These are phyloP conservation scores for Acanthamoeba lenticulata DNA, from an alignment of 208 protist genomes.

Conservation along the genomic window DNA sequence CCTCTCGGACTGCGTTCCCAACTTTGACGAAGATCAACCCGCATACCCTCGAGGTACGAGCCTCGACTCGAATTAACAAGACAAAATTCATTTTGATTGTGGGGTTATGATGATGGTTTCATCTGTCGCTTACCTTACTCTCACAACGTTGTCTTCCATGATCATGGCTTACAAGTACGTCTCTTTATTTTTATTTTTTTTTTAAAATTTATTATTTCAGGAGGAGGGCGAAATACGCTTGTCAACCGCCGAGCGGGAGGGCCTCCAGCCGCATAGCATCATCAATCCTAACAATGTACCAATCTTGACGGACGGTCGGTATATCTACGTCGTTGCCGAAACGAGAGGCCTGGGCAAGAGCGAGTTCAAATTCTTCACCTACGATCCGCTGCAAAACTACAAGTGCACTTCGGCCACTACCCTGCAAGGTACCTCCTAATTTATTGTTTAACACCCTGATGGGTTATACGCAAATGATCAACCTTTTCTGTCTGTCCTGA, in stretches of 20 bases:
- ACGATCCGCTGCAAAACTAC: constrained; percentile 32
- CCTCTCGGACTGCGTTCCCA: background rate
- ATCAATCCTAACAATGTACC: background rate
- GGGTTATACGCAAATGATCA: background rate
- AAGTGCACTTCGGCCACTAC: constrained; percentile 22
- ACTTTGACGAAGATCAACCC: constrained; percentile 13
- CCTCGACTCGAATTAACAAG: too few species aligned
- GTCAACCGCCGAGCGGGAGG: background rate
- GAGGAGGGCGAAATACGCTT: constrained; percentile 28
- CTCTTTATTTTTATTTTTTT: background rate
- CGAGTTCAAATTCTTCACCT: constrained; percentile 40
- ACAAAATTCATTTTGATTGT: background rate
- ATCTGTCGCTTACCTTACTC: too few species aligned
- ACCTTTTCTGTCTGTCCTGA: background rate
- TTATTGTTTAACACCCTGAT: too few species aligned
- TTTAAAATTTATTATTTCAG: background rate
- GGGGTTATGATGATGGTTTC: too few species aligned
- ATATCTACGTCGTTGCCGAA: constrained; percentile 29
- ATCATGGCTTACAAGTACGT: background rate
- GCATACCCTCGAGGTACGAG: background rate
- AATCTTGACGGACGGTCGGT: constrained; percentile 12
- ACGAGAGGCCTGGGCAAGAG: background rate
- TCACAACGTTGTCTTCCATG: too few species aligned
- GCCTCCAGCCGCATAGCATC: background rate
- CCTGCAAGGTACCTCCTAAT: background rate